Conservation (phyloP, 106 monocot species). For the Dendrobium officinale region DNA sequence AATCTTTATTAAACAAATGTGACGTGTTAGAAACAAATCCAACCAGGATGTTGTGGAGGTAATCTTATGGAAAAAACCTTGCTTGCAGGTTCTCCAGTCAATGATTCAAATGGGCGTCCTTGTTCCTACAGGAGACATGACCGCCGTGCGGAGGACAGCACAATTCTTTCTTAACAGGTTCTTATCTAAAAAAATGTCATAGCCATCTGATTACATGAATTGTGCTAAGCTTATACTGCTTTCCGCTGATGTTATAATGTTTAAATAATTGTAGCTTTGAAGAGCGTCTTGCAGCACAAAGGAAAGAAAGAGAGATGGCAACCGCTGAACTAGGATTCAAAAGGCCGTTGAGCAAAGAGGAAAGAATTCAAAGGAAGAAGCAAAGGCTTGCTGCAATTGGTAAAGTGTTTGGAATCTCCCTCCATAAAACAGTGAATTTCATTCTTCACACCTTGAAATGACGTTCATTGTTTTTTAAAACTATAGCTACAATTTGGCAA, state of each 20-base stretch:
- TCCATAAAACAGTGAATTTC: not conserved
- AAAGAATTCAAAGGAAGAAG: conserved; percentile 90
- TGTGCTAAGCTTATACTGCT: not conserved
- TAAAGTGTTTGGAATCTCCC: conserved; percentile 17
- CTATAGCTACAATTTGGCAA: not conserved
- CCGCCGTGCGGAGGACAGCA: conserved; percentile 96
- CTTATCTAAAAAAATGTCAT: not conserved
- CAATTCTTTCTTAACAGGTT: conserved; percentile 88
- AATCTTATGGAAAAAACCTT: conserved; percentile 1
- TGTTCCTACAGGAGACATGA: conserved; percentile 98
- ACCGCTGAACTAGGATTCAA: conserved; percentile 86
- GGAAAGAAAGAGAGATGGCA: conserved; percentile 89
- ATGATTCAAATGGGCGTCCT: conserved; percentile 99
- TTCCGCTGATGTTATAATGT: not conserved
- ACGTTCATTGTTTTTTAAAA: not conserved
- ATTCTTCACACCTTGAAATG: not conserved
- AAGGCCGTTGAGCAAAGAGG: conserved; percentile 74
- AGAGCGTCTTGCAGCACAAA: conserved; percentile 89
- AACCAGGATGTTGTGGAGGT: not conserved
- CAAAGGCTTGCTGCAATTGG: conserved; percentile 96
- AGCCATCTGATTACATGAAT: not conserved
- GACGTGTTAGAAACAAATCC: conserved; percentile 1
- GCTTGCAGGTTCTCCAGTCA: conserved; percentile 71
- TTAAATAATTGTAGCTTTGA: conserved; percentile 62
- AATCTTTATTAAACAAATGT: not conserved